Conservation (phyloP, 371 early-diverging fungal genomes). For the Rhizopus delemar region DNA sequence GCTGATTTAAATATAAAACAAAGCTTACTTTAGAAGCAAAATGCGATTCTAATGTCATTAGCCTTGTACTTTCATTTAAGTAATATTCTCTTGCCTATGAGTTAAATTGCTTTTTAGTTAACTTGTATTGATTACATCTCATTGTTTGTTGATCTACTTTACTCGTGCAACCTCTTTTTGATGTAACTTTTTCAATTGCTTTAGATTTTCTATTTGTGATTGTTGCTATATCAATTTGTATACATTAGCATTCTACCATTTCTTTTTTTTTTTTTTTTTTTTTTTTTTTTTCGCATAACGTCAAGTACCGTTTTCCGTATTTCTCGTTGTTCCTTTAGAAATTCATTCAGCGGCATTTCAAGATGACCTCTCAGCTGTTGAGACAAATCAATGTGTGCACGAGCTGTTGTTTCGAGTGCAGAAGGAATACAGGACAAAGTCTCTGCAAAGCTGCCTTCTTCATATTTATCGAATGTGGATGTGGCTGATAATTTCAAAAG, state of each 20-base stretch:
- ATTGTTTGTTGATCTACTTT: constrained; percentile 9
- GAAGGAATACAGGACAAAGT: constrained; percentile 44
- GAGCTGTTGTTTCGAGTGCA: constrained; percentile 47
- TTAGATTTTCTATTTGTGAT: constrained; percentile 46
- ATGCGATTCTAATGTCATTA: constrained; percentile 14
- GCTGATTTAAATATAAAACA: neutral
- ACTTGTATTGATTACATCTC: neutral
- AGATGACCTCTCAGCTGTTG: constrained; percentile 44
- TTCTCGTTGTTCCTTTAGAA: constrained; percentile 46
- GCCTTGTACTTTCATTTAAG: constrained; percentile 17
- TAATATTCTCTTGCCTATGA: constrained; percentile 31
- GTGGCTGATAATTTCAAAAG: constrained; percentile 34
- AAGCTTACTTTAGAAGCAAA: constrained; percentile 5
- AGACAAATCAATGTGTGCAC: constrained; percentile 50
- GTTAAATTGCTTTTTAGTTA: neutral
- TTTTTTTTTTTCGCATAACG: neutral
- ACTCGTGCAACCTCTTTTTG: constrained; percentile 43
- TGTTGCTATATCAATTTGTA: constrained; percentile 29
- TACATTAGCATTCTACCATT: neutral
- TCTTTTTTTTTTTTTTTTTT: neutral
- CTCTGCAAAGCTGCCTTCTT: constrained; percentile 45
- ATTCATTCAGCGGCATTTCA: constrained; percentile 39
- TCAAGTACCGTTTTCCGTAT: constrained; percentile 30
- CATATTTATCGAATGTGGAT: constrained; percentile 33
- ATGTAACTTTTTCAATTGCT: constrained; percentile 42